Percentiles rank a stretch among this genome's conserved stretches.
These are phyloP conservation scores for Zoysia japonica DNA, from an alignment of 176 grass and related monocot species.

Conservation along the genomic window DNA sequence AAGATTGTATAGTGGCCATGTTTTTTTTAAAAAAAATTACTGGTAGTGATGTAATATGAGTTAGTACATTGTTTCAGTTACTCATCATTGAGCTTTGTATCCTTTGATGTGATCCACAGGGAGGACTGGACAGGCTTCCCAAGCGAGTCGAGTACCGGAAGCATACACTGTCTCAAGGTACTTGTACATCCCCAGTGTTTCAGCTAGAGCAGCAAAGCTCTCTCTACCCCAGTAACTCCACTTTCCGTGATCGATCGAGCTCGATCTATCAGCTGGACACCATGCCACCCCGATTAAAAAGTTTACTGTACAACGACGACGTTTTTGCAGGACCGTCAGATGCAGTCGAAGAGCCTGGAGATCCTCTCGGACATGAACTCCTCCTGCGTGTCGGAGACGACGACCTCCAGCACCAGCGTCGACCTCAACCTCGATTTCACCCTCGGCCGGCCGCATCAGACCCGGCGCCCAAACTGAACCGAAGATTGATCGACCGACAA, in stretches of 20 bases:
- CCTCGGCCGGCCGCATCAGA: conserved; percentile 44
- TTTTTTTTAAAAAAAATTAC: no score
- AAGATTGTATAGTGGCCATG: no score
- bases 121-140: conserved; percentile 48
- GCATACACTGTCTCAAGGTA: conserved; percentile 63
- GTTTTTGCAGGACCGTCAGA: not conserved
- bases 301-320: not conserved
- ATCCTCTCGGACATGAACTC: conserved; percentile 72
- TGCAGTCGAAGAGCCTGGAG: conserved; percentile 59
- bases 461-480: conserved; percentile 26
- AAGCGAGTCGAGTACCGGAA: conserved; percentile 47
- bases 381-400: conserved; percentile 58
- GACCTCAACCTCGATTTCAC: conserved; percentile 72
- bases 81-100: conserved; percentile 12
- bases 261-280: no score
- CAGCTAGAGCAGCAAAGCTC: no score
- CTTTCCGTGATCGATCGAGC: no score
- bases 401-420: conserved; percentile 46
- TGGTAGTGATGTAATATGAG: no score
- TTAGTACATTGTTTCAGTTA: not conserved
- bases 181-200: not conserved
- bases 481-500: not conserved
- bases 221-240: no score
- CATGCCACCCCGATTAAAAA: not conserved
- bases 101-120: conserved; percentile 39